A percentile compares a stretch with the other conserved stretches of the same genome.
Conservation (phyloP, 2,329 filamentous ascomycete species). For the Verticillium longisporum region DNA sequence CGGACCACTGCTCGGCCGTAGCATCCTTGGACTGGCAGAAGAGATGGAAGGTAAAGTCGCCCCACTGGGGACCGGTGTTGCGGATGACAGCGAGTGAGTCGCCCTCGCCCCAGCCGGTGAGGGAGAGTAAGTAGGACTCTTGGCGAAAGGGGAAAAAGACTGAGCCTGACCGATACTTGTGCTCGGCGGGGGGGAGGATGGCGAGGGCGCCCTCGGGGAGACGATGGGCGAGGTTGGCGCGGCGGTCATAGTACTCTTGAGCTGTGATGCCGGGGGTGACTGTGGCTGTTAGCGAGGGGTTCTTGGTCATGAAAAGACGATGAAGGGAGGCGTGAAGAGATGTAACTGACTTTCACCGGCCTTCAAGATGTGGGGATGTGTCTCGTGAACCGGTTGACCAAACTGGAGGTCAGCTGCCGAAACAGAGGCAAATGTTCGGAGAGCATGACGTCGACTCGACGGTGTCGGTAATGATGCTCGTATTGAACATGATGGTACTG, state of each 20-base stretch:
- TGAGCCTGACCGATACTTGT: conserved; percentile 84
- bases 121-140: conserved; percentile 90
- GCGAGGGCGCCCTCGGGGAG: conserved; percentile 74
- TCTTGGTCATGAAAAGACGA: too few species aligned
- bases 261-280: conserved; percentile 91
- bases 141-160: conserved; percentile 96
- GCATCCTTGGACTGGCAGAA: conserved; percentile 84
- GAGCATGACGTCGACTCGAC: not conserved
- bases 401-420: conserved; percentile 75
- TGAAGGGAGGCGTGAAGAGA: too few species aligned
- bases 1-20: conserved; percentile 82
- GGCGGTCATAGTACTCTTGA: conserved; percentile 85
- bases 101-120: conserved; percentile 92
- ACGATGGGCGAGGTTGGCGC: conserved; percentile 68
- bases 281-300: conserved; percentile 24
- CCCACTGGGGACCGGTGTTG: conserved; percentile 45
- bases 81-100: conserved; percentile 79
- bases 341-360: conserved; percentile 64
- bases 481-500: not conserved
- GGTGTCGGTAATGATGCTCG: not conserved
- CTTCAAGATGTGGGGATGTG: conserved; percentile 83
- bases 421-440: conserved; percentile 32
- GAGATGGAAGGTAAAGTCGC: conserved; percentile 76
- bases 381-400: conserved; percentile 91
- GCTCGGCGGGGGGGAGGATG: conserved; percentile 69